Evolutionary conservation across 306 rosid species (phyloP).

Genomic region (Vigna hirtella): DNA sequence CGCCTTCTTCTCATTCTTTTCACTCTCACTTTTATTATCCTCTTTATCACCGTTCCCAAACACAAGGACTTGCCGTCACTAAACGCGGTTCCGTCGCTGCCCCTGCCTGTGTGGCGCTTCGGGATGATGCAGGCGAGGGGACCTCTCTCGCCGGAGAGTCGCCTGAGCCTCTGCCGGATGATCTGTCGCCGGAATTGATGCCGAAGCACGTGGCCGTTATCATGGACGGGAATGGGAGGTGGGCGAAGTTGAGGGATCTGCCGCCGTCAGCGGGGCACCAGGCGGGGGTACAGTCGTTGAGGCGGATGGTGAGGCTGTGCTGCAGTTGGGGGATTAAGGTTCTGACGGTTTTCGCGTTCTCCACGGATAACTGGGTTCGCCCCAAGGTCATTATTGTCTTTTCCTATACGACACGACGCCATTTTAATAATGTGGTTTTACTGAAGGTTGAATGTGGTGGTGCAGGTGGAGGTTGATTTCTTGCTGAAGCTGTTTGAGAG

Average conservation of each 20-base stretch:
- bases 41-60: background rate
- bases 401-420: background rate
- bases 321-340: constrained; percentile 68
- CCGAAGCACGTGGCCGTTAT: constrained; percentile 91
- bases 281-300: constrained; percentile 64
- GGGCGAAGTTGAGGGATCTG: constrained; percentile 66
- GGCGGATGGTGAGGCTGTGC: constrained; percentile 53
- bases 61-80: background rate
- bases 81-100: background rate
- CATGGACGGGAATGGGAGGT: constrained; percentile 82
- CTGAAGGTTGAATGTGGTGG: background rate
- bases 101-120: constrained; percentile 10
- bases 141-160: background rate
- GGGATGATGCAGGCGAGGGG: background rate
- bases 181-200: constrained; percentile 62
- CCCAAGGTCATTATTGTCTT: constrained; percentile 56
- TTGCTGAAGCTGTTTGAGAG: constrained; percentile 66
- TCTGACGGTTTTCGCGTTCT: constrained; percentile 72
- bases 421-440: too few species aligned
- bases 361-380: constrained; percentile 76
- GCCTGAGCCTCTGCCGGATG: constrained; percentile 53
- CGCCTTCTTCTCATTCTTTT: background rate
- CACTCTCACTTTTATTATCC: background rate
- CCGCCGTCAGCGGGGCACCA: constrained; percentile 60
- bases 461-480: constrained; percentile 74